Base-by-base conservation (phyloP, 441 rosid genomes). In the Brassica balearica region DNA sequence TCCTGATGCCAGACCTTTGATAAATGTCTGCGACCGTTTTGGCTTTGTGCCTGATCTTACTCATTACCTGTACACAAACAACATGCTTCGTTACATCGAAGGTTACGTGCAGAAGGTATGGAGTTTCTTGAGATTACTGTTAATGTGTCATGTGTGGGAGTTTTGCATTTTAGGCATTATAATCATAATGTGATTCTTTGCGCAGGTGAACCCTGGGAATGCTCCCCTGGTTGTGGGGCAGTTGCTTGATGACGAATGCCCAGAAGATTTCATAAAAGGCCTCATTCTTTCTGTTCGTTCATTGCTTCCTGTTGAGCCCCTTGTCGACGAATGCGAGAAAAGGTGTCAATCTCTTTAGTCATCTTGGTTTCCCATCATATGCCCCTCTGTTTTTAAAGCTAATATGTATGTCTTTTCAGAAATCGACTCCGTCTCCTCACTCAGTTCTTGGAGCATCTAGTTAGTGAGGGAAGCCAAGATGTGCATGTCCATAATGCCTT, bases 391-490 rank as follows among this genome's bases (percentile, higher is more conserved):
- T 58, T 46, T 6, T 43, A 8, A 71, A 17, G 61, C 27, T 81
- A 60, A 77, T 70, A 19, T 58, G 67, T 80, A 7, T 32, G 46
- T 65, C 22, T 85, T 73, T 76, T 46, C 89, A 97, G 99, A 88
- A 97, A 97, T 81, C 99, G 99, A 8, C 99, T 95, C 65, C 97
- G 99, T 58, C 88, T 97, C 84, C 98, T 97, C 71, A 91, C 99
- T 80, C 99, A 97, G 82, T 97, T 97, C 90, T 85, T 97, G 89
- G 99, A 97, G 95, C 99, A 97, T 91, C 92, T 97, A 79, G 99
- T 97, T 65, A 95, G 99, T 79, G 99, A 97, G 85, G 99, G 99
- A 78, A 97, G 99, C 88, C 98, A 93, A 83, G 99, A 97, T 88
- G 97, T 91, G 34, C 99, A 97, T 82, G 99, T 93, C 74, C 99